Evolutionary conservation across 2,329 filamentous ascomycete genomes (phyloP), one percentile per base, ranked within the genome.

Genomic region (Cordyceps tenuipes): DNA sequence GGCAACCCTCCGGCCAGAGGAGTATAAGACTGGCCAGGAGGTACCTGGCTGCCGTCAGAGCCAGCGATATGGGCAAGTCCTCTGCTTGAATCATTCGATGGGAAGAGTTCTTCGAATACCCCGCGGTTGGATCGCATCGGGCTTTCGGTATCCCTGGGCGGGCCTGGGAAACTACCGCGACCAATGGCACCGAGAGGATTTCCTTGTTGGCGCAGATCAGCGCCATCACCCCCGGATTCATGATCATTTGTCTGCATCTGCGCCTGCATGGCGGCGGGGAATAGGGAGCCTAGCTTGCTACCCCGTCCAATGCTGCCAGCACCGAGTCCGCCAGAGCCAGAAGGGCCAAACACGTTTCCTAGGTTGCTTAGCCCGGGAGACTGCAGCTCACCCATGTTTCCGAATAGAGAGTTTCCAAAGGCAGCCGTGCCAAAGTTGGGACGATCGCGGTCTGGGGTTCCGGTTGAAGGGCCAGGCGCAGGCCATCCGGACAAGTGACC

Each of bases 201-300:
- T 52, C 72, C 73, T 62, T 86, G 83, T 62, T 86, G 83, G 57
- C 85, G 82, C 60, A 85, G 74, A 63, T 88, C 84, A 5, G 79
- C 13, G 81, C 70, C 1, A 78, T 78, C 61, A 88, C 85, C 41
- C 79, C 77, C 53, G 70, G 84, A 82, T 4, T 86, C 82, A 48
- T 88, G 87, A 13, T 93, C 88, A 34, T 86, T 81, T 3, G 76
- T 75, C 62, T 91, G 89, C 88, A 95, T 92, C 71, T 95, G 90
- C 41, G 91, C 89, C 74, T 97, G 92, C 89, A 96, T 92, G 5
- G 88, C 87, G 1, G 86, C 77, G 9, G 93, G 92, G 69, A 99
- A 97, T 26, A 99, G 77, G 1, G 91, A 92, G 2, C 89, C 89
- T 44, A 97, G 79, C 73, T 92, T 95, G 76, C 89, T 94, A 5